A percentile compares a stretch with the other conserved stretches of the same genome.
Conservation (phyloP, 2,329 filamentous ascomycete species). For the Alternaria sp. region DNA sequence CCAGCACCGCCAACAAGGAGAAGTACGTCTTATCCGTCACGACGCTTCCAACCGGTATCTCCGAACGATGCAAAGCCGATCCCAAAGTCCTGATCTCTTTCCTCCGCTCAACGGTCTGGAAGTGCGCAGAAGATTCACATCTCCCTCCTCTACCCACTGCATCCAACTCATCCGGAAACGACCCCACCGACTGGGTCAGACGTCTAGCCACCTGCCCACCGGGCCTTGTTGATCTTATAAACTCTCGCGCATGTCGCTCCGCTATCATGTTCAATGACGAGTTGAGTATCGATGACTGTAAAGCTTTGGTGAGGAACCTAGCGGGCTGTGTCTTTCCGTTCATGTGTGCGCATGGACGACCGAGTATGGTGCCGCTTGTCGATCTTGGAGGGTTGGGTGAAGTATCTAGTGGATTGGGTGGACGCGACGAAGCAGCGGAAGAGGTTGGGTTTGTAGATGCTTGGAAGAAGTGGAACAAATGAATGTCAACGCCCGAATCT, state of each 20-base stretch:
- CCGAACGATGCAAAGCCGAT: slow-evolving; percentile 76
- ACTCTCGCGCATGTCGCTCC: slow-evolving; percentile 77
- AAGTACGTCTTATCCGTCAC: slow-evolving; percentile 56
- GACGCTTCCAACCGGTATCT: slow-evolving; percentile 72
- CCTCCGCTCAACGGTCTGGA: slow-evolving; percentile 77
- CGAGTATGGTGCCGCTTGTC: slow-evolving; percentile 57
- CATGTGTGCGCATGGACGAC: slow-evolving; percentile 78
- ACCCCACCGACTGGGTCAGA: slow-evolving; percentile 60
- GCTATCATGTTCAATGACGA: slow-evolving; percentile 88
- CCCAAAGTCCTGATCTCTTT: slow-evolving; percentile 75
- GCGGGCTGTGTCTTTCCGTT: slow-evolving; percentile 74
- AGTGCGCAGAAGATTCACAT: slow-evolving; percentile 44
- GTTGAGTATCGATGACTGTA: slow-evolving; percentile 65
- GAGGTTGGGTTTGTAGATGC: neutral
- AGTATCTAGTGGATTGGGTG: neutral
- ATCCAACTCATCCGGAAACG: neutral
- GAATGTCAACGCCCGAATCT: too few relatives aligned
- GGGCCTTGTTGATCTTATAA: slow-evolving; percentile 76
- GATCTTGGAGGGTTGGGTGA: slow-evolving; percentile 22
- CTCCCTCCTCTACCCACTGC: neutral
- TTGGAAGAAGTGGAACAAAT: neutral
- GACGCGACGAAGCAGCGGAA: neutral
- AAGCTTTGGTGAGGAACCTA: slow-evolving; percentile 63
- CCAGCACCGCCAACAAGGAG: slow-evolving; percentile 5
- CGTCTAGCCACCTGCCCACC: slow-evolving; percentile 73